phyloP scores from a whole-genome alignment of 805 yeast genomes.

The Sungouiozyma intestinalis region DNA sequence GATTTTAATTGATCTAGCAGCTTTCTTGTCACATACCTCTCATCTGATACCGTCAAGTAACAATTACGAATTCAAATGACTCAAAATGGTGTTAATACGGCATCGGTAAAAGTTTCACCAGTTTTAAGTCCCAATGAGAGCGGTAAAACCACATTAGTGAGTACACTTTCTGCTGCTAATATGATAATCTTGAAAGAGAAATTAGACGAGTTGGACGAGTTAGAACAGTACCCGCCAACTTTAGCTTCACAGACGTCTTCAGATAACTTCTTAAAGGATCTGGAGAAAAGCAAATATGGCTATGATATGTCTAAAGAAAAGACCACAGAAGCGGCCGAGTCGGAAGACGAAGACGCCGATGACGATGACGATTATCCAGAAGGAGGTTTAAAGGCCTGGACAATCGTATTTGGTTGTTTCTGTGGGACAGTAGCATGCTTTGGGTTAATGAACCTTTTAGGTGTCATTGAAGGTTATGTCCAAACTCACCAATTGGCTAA shows the following conservation, averaged over 20 bases:
- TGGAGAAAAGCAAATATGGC: background rate
- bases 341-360: slow-evolving; percentile 1
- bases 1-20: background rate
- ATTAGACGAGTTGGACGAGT: background rate
- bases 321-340: slow-evolving; percentile 2
- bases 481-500: slow-evolving; percentile 42
- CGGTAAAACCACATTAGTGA: background rate
- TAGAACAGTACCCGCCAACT: background rate
- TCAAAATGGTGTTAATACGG: background rate
- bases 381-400: slow-evolving; percentile 49
- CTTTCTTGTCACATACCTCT: too few relatives aligned
- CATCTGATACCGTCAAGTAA: too few relatives aligned
- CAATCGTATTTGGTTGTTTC: slow-evolving; percentile 48
- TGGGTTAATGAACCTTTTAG: slow-evolving; percentile 49
- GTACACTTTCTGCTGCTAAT: background rate
- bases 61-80: background rate
- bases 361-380: slow-evolving; percentile 35
- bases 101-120: background rate
- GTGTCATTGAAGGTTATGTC: slow-evolving; percentile 54
- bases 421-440: slow-evolving; percentile 43
- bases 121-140: background rate
- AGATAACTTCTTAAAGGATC: background rate
- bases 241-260: background rate
- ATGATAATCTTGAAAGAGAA: background rate
- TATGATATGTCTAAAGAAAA: slow-evolving; percentile 1